These are phyloP conservation scores for Prunus dulcis DNA, from an alignment of 306 rosid genomes.

Conservation along the genomic window DNA sequence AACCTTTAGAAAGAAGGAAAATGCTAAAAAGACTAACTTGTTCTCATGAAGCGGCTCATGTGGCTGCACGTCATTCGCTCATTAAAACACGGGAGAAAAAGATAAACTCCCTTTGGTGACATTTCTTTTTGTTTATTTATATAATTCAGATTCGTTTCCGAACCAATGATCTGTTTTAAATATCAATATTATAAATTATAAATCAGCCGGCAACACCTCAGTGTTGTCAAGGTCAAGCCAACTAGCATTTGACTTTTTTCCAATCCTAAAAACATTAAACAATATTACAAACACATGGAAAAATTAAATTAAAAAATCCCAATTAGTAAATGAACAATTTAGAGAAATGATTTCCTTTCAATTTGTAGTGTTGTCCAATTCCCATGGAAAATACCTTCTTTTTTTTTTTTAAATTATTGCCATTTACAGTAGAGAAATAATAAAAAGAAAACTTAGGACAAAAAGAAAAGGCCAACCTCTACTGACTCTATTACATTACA, in stretches of 20 bases:
- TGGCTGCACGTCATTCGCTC: background rate
- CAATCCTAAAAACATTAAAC: background rate
- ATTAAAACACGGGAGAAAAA: background rate
- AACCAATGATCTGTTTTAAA: background rate
- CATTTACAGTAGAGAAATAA: background rate
- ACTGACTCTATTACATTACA: too few relatives aligned
- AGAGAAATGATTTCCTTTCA: too few relatives aligned
- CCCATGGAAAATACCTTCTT: too few relatives aligned
- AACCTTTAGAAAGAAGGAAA: too few relatives aligned
- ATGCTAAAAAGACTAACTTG: background rate
- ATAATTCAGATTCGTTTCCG: background rate
- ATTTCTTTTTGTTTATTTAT: background rate
- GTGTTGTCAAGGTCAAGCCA: background rate
- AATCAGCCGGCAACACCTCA: slow-evolving; percentile 1
- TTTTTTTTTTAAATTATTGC: too few relatives aligned
- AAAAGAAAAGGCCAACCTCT: background rate
- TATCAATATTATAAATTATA: too few relatives aligned
- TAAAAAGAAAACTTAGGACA: background rate
- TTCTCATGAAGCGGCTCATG: background rate
- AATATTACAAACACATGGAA: background rate
- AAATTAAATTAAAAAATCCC: too few relatives aligned
- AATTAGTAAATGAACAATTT: too few relatives aligned
- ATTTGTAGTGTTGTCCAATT: too few relatives aligned
- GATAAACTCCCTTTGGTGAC: background rate
- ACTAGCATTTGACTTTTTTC: background rate